Conservation (phyloP, 352 stramenopile species). For the Saprolegnia parasitica region DNA sequence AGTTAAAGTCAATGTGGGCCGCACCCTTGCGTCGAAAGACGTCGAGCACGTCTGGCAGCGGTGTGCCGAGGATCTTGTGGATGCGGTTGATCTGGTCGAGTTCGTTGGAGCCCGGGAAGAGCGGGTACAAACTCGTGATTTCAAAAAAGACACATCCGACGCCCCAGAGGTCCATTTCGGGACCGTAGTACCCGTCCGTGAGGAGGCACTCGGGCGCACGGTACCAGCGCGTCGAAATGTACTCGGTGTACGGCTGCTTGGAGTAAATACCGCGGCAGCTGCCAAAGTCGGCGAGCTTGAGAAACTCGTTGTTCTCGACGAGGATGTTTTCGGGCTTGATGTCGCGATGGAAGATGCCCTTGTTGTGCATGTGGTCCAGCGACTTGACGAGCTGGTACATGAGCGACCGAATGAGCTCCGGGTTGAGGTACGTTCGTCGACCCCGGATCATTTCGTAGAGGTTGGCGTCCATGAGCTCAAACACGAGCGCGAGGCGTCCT, state of each 20-base stretch:
- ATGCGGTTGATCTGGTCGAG: conserved; percentile 94
- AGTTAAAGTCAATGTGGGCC: conserved; percentile 91
- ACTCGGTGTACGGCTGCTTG: conserved; percentile 96
- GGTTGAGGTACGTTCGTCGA: conserved; percentile 82
- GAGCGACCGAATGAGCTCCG: conserved; percentile 69
- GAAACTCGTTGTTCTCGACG: conserved; percentile 71
- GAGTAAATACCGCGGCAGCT: conserved; percentile 93
- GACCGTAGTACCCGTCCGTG: conserved; percentile 93
- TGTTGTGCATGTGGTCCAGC: conserved; percentile 96
- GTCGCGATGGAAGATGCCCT: conserved; percentile 96
- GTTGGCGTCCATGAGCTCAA: conserved; percentile 96
- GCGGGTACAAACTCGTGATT: conserved; percentile 90
- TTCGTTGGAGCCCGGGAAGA: conserved; percentile 93
- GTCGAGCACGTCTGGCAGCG: conserved; percentile 71
- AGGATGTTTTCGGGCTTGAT: conserved; percentile 97
- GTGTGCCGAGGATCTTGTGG: conserved; percentile 93
- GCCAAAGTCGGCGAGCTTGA: conserved; percentile 92
- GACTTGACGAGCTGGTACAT: conserved; percentile 93
- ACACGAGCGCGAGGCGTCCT: conserved; percentile 91
- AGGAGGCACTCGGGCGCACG: conserved; percentile 92
- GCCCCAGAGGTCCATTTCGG: conserved; percentile 96
- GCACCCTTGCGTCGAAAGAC: conserved; percentile 90
- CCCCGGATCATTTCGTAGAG: conserved; percentile 95
- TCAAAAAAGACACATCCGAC: conserved; percentile 96
- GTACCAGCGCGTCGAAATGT: conserved; percentile 96